Evolutionary conservation across 2,329 filamentous ascomycete species (phyloP).

Genomic region (Thielaviopsis euricoi): DNA sequence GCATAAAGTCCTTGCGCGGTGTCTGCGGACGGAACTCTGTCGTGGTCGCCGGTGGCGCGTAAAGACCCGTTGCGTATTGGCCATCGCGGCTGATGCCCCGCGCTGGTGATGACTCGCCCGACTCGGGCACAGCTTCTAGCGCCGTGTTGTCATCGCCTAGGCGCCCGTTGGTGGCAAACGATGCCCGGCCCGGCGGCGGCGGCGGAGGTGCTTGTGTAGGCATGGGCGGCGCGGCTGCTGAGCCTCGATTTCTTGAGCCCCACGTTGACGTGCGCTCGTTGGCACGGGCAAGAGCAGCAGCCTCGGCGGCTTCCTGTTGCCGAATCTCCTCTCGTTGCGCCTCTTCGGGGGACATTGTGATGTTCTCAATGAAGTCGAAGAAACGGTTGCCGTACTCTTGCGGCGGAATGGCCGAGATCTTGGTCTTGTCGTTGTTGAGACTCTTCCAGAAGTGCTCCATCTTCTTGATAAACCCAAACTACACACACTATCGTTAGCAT

Average conservation of each 20-base stretch:
- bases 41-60: neutral
- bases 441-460: slow-evolving; percentile 97
- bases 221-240: slow-evolving; percentile 23
- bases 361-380: slow-evolving; percentile 74
- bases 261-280: slow-evolving; percentile 22
- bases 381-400: slow-evolving; percentile 88
- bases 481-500: slow-evolving; percentile 1
- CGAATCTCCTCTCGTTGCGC: slow-evolving; percentile 26
- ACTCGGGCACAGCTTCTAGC: slow-evolving; percentile 61
- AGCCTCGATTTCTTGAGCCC: slow-evolving; percentile 19
- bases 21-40: slow-evolving; percentile 21
- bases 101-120: slow-evolving; percentile 57
- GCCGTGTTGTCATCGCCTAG: slow-evolving; percentile 21
- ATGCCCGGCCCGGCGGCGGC: slow-evolving; percentile 20
- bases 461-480: slow-evolving; percentile 92
- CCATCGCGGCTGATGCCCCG: slow-evolving; percentile 37
- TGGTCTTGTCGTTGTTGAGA: slow-evolving; percentile 60
- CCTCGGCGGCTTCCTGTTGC: slow-evolving; percentile 35
- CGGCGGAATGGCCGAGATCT: slow-evolving; percentile 86
- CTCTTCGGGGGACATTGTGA: slow-evolving; percentile 82
- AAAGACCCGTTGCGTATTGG: slow-evolving; percentile 18
- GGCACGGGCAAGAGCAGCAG: slow-evolving; percentile 17
- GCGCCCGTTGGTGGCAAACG: slow-evolving; percentile 13
- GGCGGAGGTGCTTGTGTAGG: slow-evolving; percentile 30
- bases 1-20: slow-evolving; percentile 22